Conservation (phyloP, 2,329 filamentous ascomycete species). For the Talaromyces marneffei region DNA sequence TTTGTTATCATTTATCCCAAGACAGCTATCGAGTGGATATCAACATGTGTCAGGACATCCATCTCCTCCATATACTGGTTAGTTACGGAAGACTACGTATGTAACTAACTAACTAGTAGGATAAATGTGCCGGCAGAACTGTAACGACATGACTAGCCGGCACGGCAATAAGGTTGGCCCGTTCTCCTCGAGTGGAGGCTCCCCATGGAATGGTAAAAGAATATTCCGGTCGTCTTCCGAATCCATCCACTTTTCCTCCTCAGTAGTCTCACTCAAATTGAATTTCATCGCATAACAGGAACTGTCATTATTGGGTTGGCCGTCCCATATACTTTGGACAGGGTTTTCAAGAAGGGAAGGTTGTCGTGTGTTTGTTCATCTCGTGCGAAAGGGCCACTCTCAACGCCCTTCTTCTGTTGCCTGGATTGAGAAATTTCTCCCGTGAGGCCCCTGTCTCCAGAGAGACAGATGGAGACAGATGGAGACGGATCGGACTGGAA, state of each 20-base stretch:
- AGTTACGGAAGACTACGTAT: no score
- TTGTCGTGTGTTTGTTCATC: neutral
- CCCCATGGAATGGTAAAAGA: neutral
- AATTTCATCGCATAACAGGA: conserved; percentile 5
- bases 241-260: neutral
- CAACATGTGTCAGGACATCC: neutral
- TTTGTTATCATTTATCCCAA: neutral
- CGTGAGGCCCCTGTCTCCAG: neutral
- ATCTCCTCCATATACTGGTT: neutral
- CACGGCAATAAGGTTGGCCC: neutral
- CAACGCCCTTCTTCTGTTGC: no score
- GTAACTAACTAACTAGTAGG: no score
- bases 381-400: neutral
- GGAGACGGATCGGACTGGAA: neutral
- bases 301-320: neutral
- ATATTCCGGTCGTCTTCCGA: neutral
- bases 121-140: no score
- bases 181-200: neutral
- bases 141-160: neutral
- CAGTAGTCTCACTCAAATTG: neutral
- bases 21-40: neutral
- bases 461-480: neutral
- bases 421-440: conserved; percentile 9
- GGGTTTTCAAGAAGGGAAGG: neutral
- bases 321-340: neutral